phyloP scores from a whole-genome alignment of 2,329 filamentous ascomycete genomes.

The Fusarium nanum region DNA sequence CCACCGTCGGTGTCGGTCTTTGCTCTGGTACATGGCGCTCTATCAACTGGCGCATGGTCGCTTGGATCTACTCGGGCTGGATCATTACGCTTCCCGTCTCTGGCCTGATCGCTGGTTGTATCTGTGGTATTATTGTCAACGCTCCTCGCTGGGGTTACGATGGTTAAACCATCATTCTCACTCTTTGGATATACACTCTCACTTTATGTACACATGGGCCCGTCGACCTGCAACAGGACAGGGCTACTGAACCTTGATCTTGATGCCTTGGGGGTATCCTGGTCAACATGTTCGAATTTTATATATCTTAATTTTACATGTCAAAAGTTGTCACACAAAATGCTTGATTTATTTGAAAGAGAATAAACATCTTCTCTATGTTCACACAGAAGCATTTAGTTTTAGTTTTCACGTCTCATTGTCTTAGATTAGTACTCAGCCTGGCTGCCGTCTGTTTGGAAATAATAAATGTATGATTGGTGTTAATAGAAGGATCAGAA shows the following conservation, averaged over 20 bases:
- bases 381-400: no score
- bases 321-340: not conserved
- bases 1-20: constrained; percentile 71
- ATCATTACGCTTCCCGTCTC: constrained; percentile 69
- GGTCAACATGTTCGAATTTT: not conserved
- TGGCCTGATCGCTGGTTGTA: constrained; percentile 67
- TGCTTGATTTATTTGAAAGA: no score
- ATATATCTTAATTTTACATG: not conserved
- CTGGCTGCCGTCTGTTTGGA: no score
- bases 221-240: not conserved
- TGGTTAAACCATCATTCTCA: not conserved
- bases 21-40: constrained; percentile 69
- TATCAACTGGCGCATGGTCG: constrained; percentile 73
- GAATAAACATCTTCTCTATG: no score
- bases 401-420: no score
- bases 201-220: not conserved
- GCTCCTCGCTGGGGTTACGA: constrained; percentile 62
- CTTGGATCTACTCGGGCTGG: constrained; percentile 70
- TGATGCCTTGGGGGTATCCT: not conserved
- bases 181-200: not conserved
- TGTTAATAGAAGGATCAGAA: no score
- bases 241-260: not conserved
- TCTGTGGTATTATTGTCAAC: constrained; percentile 73
- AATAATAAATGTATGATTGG: no score
- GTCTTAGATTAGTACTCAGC: no score